Base-by-base conservation (phyloP, 2,329 filamentous ascomycete species). In the Cryphonectria japonica region DNA sequence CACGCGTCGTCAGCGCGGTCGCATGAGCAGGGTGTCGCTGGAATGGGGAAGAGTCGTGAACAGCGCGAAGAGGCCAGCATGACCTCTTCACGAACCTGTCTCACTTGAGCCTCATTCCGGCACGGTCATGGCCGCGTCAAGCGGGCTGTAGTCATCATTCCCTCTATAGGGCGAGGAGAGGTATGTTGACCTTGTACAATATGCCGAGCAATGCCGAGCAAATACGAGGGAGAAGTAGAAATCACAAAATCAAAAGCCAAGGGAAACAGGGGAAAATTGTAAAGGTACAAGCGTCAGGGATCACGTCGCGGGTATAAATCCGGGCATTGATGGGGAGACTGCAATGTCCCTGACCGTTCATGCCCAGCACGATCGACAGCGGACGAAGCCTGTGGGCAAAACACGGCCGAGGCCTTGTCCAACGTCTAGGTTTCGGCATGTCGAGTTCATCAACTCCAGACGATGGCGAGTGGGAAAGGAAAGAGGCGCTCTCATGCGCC, bases 21-120 rank as follows among this genome's bases (percentile, higher is more conserved):
- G 16, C 22, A 39, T 11, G 16, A 19, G 34, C 11, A 22, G 16
- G 32, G 59, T 39, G 34, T 50, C 46, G 22, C 34, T 34, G 59
- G 59, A 61, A 61, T 61, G 59, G 7, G 59, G 34, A 19, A n/a
- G 34, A 37, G 32, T 61, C 59, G 59, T 39, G 59, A 61, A n/a
- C 22, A 22, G 32, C 59, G 32, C 22, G 19, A 39, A 37, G 34
- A n/a, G 34, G 34, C 9, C 59, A 39, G 14, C 5, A 37, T 16
- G 5, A 32, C 22, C 59, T 61, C 29, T 57, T 32, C 54, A 57
- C 29, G 19, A 61, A 11, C 8, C 6, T 59, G 54, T 59, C 54
- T 61, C 59, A 61, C 32, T 39, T 37, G 34, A 61, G 59, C 59
- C 59, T 61, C 59, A 39, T 61, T 61, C 59, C 59, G 34, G 22